A percentile compares a stretch with the other conserved stretches of the same genome.
Evolutionary conservation across 106 monocot genomes (phyloP).

Genomic region (Dendrobium officinale): DNA sequence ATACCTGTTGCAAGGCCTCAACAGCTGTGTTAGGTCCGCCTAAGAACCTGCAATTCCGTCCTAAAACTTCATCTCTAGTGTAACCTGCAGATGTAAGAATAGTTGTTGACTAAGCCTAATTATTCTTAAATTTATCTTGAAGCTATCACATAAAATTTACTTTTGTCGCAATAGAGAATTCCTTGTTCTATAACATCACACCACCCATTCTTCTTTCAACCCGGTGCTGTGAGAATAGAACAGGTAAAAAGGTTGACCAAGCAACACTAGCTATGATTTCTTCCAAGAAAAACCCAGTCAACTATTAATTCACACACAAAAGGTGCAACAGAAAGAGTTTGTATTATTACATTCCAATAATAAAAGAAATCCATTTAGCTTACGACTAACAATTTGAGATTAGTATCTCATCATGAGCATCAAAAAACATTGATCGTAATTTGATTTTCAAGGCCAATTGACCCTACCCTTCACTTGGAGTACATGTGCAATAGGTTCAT

Average conservation of each 20-base stretch:
- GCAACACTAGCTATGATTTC: not conserved
- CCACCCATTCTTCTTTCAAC: not conserved
- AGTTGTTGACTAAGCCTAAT: not conserved
- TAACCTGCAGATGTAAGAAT: conserved; percentile 41
- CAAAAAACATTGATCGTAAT: not conserved
- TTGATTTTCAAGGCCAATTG: not conserved
- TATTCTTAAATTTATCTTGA: not conserved
- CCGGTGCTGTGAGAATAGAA: not conserved
- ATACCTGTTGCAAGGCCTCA: conserved; percentile 54
- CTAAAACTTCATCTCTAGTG: conserved; percentile 76
- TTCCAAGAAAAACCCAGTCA: not conserved
- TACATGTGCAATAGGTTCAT: not conserved
- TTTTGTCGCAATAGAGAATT: not conserved
- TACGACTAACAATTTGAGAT: not conserved
- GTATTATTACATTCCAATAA: not conserved
- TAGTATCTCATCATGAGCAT: not conserved
- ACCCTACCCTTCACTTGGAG: not conserved
- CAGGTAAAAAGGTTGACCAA: not conserved
- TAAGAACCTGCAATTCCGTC: conserved; percentile 75
- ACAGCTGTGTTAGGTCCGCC: conserved; percentile 64
- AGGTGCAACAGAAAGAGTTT: not conserved
- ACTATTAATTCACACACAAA: not conserved
- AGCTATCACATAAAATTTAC: not conserved
- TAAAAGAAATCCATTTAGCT: not conserved
- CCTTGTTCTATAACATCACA: not conserved